Conservation (phyloP, 164 flowering plant species). For the Vitis rupestris region DNA sequence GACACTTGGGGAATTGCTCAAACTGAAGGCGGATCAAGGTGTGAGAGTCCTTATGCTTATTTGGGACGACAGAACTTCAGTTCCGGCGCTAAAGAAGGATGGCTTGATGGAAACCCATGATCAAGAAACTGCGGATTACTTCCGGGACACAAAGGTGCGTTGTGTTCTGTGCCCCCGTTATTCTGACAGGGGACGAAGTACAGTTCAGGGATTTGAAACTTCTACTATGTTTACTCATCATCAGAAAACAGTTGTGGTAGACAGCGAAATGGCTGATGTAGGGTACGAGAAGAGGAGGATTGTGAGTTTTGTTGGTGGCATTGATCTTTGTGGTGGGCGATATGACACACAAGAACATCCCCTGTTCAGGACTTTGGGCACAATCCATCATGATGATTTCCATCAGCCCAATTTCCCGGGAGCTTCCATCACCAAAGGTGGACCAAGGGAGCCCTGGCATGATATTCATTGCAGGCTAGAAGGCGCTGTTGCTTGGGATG, state of each 20-base stretch:
- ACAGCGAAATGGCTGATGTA: conserved; percentile 30
- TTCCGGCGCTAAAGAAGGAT: conserved; percentile 34
- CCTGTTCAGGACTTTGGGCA: conserved; percentile 51
- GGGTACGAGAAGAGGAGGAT: conserved; percentile 35
- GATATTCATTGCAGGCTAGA: conserved; percentile 67
- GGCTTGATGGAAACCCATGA: conserved; percentile 72
- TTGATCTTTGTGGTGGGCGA: conserved; percentile 78
- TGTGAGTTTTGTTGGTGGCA: conserved; percentile 67
- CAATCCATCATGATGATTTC: conserved; percentile 53
- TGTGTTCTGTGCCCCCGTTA: conserved; percentile 58
- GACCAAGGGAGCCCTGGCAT: conserved; percentile 89
- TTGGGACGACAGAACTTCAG: conserved; percentile 71
- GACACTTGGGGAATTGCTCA: conserved; percentile 60
- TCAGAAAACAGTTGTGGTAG: conserved; percentile 63
- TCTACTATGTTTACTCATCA: conserved; percentile 70
- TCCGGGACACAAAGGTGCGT: conserved; percentile 44
- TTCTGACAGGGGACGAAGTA: conserved; percentile 38
- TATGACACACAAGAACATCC: conserved; percentile 58
- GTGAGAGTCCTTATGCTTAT: conserved; percentile 63
- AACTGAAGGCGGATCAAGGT: conserved; percentile 54
- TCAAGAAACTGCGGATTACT: conserved; percentile 50
- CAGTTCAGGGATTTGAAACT: conserved; percentile 39
- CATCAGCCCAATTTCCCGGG: conserved; percentile 68
- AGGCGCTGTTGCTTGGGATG: conserved; percentile 83
- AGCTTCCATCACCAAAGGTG: conserved; percentile 56